Conservation (phyloP, 257 asterid species). For the Salvia splendens region DNA sequence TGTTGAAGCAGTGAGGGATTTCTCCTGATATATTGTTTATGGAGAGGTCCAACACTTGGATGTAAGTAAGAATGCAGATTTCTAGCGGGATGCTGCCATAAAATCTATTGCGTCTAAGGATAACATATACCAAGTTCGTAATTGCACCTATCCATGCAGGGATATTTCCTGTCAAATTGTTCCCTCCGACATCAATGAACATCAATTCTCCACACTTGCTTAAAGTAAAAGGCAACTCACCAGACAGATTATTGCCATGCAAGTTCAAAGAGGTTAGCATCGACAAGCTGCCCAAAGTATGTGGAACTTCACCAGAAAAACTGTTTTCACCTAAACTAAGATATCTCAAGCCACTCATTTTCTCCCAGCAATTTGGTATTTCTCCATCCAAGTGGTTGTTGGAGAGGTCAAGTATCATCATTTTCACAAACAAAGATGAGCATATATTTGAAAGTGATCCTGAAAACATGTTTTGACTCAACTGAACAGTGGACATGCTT, state of each 20-base stretch:
- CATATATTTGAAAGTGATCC: constrained; percentile 41
- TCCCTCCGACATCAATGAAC: constrained; percentile 26
- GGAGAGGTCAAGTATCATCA: constrained; percentile 30
- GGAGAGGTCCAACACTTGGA: constrained; percentile 41
- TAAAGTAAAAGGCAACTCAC: constrained; percentile 16
- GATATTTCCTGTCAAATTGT: background rate
- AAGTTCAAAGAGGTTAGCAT: background rate
- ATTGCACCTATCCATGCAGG: too few species aligned
- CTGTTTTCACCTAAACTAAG: constrained; percentile 31
- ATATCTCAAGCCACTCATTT: background rate
- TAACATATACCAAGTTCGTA: background rate
- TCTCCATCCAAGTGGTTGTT: constrained; percentile 31
- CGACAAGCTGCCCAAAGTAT: constrained; percentile 16
- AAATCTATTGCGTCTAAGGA: background rate
- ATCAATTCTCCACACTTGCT: background rate
- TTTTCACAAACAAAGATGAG: background rate
- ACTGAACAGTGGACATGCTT: background rate
- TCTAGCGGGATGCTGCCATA: too few species aligned
- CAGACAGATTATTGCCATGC: background rate
- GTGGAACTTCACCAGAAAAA: constrained; percentile 27
- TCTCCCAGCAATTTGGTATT: constrained; percentile 37
- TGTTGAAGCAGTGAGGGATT: constrained; percentile 27
- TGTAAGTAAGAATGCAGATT: constrained; percentile 9
- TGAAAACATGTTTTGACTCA: constrained; percentile 34
- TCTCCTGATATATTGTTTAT: constrained; percentile 1